phyloP scores from a whole-genome alignment of 208 protist species.

The Trypanosoma melophagium region DNA sequence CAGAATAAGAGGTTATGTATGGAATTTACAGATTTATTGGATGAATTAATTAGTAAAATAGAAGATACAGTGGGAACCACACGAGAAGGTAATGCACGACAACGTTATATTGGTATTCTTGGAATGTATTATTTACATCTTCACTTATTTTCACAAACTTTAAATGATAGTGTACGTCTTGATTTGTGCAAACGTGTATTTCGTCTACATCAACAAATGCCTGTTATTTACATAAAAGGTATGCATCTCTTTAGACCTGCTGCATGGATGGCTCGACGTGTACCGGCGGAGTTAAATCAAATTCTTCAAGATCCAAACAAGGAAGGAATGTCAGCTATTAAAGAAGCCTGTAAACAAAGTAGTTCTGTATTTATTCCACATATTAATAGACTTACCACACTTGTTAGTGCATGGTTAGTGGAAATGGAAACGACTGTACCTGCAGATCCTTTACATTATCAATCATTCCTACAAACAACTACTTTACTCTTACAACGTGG shows the following conservation, averaged over 20 bases:
- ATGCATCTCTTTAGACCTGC: conserved; percentile 21
- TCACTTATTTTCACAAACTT: conserved; percentile 37
- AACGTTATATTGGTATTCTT: conserved; percentile 57
- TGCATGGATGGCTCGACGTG: conserved; percentile 31
- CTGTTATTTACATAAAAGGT: conserved; percentile 42
- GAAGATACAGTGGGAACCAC: conserved; percentile 27
- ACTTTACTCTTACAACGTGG: conserved; percentile 70
- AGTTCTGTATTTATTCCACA: conserved; percentile 26
- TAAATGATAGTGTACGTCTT: neutral
- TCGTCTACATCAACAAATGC: conserved; percentile 41
- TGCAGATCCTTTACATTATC: conserved; percentile 32
- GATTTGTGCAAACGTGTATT: conserved; percentile 39
- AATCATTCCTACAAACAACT: conserved; percentile 36
- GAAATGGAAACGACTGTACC: conserved; percentile 52
- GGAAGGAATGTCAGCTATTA: conserved; percentile 23
- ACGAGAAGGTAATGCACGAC: conserved; percentile 42
- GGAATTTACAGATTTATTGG: conserved; percentile 57
- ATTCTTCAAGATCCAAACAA: conserved; percentile 33
- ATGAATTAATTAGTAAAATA: conserved; percentile 26
- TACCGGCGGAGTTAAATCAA: conserved; percentile 25
- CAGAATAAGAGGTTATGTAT: conserved; percentile 52
- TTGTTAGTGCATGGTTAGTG: conserved; percentile 37
- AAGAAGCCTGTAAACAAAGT: conserved; percentile 24
- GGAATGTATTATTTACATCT: conserved; percentile 70
- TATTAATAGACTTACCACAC: conserved; percentile 35